Evolutionary conservation across 1,139 yeast species (phyloP), one percentile per base, ranked within the genome.

Genomic region (Zygosaccharomyces pseudobailii): DNA sequence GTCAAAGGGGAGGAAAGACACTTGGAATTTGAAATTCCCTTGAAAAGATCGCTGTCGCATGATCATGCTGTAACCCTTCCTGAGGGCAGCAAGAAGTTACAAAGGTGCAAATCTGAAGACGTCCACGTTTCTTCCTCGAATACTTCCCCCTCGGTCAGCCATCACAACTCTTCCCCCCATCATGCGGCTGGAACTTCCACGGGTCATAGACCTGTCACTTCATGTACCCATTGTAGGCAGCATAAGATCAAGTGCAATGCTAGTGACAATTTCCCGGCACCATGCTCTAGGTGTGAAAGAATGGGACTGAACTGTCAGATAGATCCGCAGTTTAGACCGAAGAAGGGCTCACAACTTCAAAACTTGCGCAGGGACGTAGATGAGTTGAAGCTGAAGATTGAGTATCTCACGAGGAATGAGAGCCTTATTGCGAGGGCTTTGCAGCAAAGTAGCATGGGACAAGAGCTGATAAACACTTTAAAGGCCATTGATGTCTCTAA

Each of bases 191-290:
- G 33, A 9, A 30, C 56, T 19, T 58, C 65, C 8, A 72, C 76
- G 0, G 80, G 80, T 1, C 90, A 84, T 59, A 71, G 96, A 47
- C 96, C 96, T 0, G 95, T 89, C 2, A 86, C 96, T 0, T 85
- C 95, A 3, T 90, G 97, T 63, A 87, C 96, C 0, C 94, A 88
- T 61, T 90, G 97, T 64, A 80, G 97, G 46, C 97, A 90, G 63
- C 97, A 89, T 64, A 90, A 90, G 67, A 88, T 89, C 68, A 86
- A 85, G 61, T 90, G 97, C 68, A 87, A 90, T 62, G 97, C 97
- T 0, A 78, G 87, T 3, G 92, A 86, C 23, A 81, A 84, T 52
- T 85, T 78, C 57, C 97, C 97, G 1, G 73, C 74, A 10, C 87
- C 96, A 0, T 90, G 97, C 65, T 78, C 84, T 28, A 69, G 96